Evolutionary conservation across 345 rosid species (phyloP), one percentile per base, ranked within the genome.

Genomic region (Gossypium thurberi): DNA sequence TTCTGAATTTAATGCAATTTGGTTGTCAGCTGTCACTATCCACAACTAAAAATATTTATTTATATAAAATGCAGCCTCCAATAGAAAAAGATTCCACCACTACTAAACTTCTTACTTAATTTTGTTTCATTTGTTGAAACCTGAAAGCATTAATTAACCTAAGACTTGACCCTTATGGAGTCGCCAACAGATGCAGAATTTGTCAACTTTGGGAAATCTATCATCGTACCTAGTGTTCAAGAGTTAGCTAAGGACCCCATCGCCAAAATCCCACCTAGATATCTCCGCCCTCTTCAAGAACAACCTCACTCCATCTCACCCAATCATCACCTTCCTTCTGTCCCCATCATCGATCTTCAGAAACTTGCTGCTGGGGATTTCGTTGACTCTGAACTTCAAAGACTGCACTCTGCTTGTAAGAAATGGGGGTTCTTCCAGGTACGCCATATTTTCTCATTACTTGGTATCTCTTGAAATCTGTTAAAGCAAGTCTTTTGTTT

Each of bases 341-440:
- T 85, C 65, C 90, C 84, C 1, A 61, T 82, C 52, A 73, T 87
- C 42, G 82, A 87, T 68, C 76, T 85, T 64, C 71, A 70, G 48
- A 76, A 77, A 65, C 33, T 87, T 75, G 61, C 3, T 15, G 63
- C 12, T 40, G 59, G n/a, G 13, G 80, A 52, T n/a, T 69, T 53
- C 23, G 13, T 21, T 61, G 83, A 76, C 23, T 47, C 65, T 28
- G 86, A 81, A 68, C 50, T 82, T 75, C 58, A 70, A 43, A 78
- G 25, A 7, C 47, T 85, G 33, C 80, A 82, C 57, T 61, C 81
- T 11, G 83, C 88, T 75, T 85, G 84, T 78, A 81, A 18, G 56
- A 74, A 85, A 0, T 85, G 88, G 84, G 83, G 86, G 1, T 82
- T 82, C 74, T 85, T 81, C 64, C 84, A 85, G 84, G 84, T 75